Conservation (phyloP, 768 basidiomycete species). For the Mycena metata region DNA sequence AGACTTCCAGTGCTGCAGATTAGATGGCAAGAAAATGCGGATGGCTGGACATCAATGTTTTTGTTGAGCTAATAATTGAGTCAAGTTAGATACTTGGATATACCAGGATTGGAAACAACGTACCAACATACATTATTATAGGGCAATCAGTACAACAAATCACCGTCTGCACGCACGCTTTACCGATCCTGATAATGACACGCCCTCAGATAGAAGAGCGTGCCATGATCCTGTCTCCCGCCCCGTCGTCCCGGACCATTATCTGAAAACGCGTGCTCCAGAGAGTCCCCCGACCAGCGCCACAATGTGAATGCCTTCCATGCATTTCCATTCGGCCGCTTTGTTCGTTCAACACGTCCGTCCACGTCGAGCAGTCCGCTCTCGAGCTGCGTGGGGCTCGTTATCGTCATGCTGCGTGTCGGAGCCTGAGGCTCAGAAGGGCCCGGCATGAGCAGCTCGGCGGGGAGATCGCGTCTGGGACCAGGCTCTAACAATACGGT, state of each 20-base stretch:
- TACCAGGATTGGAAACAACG: no score
- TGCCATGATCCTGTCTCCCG: conserved; percentile 49
- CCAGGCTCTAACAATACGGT: conserved; percentile 60
- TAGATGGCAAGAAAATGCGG: no score
- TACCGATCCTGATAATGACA: conserved; percentile 43
- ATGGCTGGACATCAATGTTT: no score
- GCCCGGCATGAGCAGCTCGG: conserved; percentile 48
- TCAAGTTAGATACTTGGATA: no score
- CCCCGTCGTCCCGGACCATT: conserved; percentile 35
- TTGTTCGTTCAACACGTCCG: conserved; percentile 58
- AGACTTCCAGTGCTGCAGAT: no score
- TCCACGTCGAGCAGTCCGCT: conserved; percentile 65
- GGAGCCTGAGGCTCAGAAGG: conserved; percentile 46
- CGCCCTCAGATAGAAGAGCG: conserved; percentile 52
- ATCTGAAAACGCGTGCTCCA: conserved; percentile 21
- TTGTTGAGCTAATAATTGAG: background rate
- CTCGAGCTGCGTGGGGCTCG: conserved; percentile 64
- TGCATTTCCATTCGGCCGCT: conserved; percentile 64
- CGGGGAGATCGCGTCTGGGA: conserved; percentile 52
- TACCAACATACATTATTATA: conserved; percentile 3
- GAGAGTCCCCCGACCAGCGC: conserved; percentile 58
- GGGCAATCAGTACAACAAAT: background rate
- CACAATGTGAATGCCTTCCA: conserved; percentile 72
- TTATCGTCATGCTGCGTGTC: conserved; percentile 54
- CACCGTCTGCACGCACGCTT: background rate